Evolutionary conservation across 495 filamentous ascomycete species (phyloP), one percentile per base, ranked within the genome.

Genomic region (Bacidia rubella): DNA sequence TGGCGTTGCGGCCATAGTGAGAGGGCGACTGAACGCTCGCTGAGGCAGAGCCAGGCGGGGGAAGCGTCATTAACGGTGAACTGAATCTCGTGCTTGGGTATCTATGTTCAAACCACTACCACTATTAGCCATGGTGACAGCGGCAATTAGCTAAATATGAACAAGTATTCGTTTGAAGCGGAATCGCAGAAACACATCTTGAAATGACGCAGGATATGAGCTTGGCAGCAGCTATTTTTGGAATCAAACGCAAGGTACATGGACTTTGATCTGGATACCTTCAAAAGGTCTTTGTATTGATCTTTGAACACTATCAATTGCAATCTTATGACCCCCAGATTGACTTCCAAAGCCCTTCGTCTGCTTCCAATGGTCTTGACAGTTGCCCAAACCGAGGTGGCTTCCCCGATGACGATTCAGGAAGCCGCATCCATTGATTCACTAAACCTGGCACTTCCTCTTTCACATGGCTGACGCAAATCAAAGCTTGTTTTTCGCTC

Each of bases 381-480:
- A 82, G 66, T 39, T 65, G 62, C 2, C 81, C 81, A 56, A 79
- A 77, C 54, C 79, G 70, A 38, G 79, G 77, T 21, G 74, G 64
- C 57, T 60, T 54, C 26, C 75, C 74, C 4, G 70, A 73, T 52
- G 73, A 78, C 39, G 74, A 73, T 68, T 76, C 78, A 19, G 87
- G 87, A 17, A 95, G 69, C 51, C 84, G 85, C 42, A 97, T 76
- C 78, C 82, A 97, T 64, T 85, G 74, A 23, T 85, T 67, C 17
- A 95, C 76, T 44, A 77, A 79, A 29, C 80, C 77, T 0, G 90
- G 90, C 11, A 96, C 86, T 65, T 97, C 90, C 57, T 94, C 87
- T 47, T 78, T 76, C n/a, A 86, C 74, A 67, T 97, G 90, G 58
- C 86, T 90, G 49, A 96, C 87, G 39, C 86, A 80, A 12, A 97